A percentile compares a stretch with the other conserved stretches of the same genome.
phyloP scores from a whole-genome alignment of 371 early-diverging fungal species.

The Mucor velutinosus region DNA sequence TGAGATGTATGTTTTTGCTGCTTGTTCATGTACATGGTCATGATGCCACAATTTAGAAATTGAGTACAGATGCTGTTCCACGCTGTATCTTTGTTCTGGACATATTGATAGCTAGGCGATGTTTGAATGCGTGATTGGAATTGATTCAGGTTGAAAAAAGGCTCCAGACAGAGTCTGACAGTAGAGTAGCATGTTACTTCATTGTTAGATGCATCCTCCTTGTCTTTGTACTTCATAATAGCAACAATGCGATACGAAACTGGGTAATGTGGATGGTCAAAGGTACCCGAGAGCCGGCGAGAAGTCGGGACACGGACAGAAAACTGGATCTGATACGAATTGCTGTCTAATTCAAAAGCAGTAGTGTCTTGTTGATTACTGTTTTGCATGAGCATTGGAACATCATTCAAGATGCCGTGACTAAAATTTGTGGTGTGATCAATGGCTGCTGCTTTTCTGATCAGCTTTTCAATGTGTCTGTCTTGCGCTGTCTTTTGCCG shows the following conservation, averaged over 20 bases:
- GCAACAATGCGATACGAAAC: constrained; percentile 8
- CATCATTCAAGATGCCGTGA: background rate
- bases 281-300: constrained; percentile 3
- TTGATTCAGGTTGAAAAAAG: background rate
- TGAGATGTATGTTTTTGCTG: background rate
- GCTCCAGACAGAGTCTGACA: constrained; percentile 11
- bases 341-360: constrained; percentile 5
- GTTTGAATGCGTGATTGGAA: constrained; percentile 1
- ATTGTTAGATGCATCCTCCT: background rate
- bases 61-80: background rate
- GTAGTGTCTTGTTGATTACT: background rate
- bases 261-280: constrained; percentile 20
- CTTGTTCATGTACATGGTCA: background rate
- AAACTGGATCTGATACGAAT: constrained; percentile 8
- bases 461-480: constrained; percentile 10
- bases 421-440: background rate
- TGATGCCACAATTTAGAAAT: background rate
- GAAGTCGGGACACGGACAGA: constrained; percentile 11
- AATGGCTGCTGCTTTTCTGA: constrained; percentile 1
- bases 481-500: constrained; percentile 8
- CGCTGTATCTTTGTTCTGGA: background rate
- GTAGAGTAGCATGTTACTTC: constrained; percentile 10
- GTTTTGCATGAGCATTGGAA: background rate
- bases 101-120: background rate
- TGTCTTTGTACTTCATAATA: constrained; percentile 7